These are phyloP conservation scores for Aspergillus transmontanensis DNA, from an alignment of 2,329 filamentous ascomycete genomes.

Conservation along the genomic window DNA sequence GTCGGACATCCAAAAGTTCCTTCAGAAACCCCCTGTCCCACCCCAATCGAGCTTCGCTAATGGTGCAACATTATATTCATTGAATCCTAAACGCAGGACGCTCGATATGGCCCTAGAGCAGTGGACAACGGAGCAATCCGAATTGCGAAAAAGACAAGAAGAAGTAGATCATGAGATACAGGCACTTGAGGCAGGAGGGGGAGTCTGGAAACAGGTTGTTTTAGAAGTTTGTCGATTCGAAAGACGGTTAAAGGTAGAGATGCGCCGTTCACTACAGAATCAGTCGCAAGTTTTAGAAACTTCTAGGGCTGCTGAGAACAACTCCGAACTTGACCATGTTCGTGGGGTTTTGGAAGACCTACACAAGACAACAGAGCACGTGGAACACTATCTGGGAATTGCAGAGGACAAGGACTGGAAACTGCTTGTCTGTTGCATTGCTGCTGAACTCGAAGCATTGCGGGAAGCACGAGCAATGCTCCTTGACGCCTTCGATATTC, in stretches of 20 bases:
- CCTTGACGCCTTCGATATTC: constrained; percentile 34
- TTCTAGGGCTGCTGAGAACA: constrained; percentile 14
- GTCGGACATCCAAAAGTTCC: constrained; percentile 56
- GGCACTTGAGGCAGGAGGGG: constrained; percentile 61
- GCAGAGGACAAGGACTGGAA: constrained; percentile 62
- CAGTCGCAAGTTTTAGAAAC: constrained; percentile 21
- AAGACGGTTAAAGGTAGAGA: constrained; percentile 33
- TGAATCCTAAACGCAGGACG: constrained; percentile 60
- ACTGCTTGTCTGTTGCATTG: constrained; percentile 63
- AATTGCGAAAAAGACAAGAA: constrained; percentile 47
- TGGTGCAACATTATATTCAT: constrained; percentile 49
- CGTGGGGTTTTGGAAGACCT: constrained; percentile 48
- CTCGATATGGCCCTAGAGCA: constrained; percentile 62
- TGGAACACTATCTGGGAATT: constrained; percentile 53
- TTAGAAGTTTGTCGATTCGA: constrained; percentile 56
- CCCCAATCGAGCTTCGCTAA: constrained; percentile 35
- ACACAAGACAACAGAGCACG: constrained; percentile 46
- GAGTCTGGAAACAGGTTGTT: constrained; percentile 60
- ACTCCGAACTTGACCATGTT: constrained; percentile 27
- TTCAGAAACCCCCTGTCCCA: constrained; percentile 50
- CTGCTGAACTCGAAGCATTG: constrained; percentile 62
- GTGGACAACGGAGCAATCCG: constrained; percentile 54
- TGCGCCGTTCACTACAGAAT: constrained; percentile 34
- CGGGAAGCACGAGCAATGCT: constrained; percentile 43
- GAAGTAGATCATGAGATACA: constrained; percentile 55